Evolutionary conservation across 2,329 filamentous ascomycete genomes (phyloP), one percentile per base, ranked within the genome.

Genomic region (Elsinoe perseae): DNA sequence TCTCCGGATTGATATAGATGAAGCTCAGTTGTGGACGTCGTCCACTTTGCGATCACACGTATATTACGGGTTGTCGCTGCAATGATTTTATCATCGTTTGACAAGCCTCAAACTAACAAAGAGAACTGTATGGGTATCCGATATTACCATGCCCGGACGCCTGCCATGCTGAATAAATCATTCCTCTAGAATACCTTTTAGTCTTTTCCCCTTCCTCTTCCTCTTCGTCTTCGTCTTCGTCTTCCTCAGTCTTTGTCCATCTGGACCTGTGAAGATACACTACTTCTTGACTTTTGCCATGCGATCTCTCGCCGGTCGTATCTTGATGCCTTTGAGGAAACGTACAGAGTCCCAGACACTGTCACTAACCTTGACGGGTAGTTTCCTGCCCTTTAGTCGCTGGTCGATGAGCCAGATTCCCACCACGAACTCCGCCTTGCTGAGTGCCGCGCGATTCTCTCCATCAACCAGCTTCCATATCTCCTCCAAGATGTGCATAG

Each of bases 371-470:
- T 79, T 81, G 12, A 79, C 73, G 0, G 89, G 88, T 18, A 92
- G 75, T 74, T 93, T 93, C 58, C 87, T 75, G 1, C 88, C 89
- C 61, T 86, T 82, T n/a, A 93, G 72, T 58, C 86, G 75, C 75
- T 91, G 87, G 68, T 93, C 88, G 32, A 93, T 80, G 50, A 93
- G 72, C 87, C 88, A 93, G 73, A 89, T 78, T 8, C 88, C 88
- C 1, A 92, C 87, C 0, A 93, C 85, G 68, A 93, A 93, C 72
- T 90, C 85, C 56, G 84, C 78, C 64, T 81, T 80, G 56, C 73
- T 75, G 55, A 93, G 70, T 1, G 85, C 85, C 12, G 71, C 66
- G 1, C 71, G 68, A 5, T 73, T 69, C 77, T 72, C 65, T 87
- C 85, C 9, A n/a, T 57, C 59, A 7, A 92, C 87, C 16, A 92